Evolutionary conservation across 345 rosid species (phyloP).

Genomic region (Cochlearia excelsa): DNA sequence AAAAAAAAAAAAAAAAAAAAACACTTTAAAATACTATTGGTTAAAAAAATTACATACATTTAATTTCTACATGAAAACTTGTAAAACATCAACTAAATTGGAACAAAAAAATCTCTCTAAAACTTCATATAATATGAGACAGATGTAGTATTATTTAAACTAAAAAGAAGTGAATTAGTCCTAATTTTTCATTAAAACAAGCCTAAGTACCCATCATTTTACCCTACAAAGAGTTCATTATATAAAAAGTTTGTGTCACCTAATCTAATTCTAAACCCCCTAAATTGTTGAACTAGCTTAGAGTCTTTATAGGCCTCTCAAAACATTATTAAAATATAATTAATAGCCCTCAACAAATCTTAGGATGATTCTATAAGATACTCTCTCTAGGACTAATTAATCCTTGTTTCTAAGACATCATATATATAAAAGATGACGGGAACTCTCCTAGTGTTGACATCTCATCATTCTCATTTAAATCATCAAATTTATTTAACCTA

Average conservation of each 20-base stretch:
- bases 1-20: too few species aligned
- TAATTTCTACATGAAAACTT: too few species aligned
- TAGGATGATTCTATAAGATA: constrained; percentile 9
- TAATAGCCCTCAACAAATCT: constrained; percentile 8
- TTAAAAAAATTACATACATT: too few species aligned
- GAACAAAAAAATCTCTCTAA: too few species aligned
- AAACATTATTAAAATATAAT: constrained; percentile 1
- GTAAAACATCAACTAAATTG: too few species aligned
- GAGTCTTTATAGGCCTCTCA: constrained; percentile 14
- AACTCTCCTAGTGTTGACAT: too few species aligned
- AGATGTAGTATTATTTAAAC: too few species aligned
- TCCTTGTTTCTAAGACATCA: constrained; percentile 5
- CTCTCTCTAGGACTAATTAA: background rate
- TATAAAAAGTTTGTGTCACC: background rate
- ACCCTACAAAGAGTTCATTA: constrained; percentile 7
- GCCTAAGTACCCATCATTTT: constrained; percentile 27
- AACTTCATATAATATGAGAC: too few species aligned
- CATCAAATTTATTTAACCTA: too few species aligned
- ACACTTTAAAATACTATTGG: too few species aligned
- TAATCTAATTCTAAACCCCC: constrained; percentile 14
- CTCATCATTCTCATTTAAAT: too few species aligned
- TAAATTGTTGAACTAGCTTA: constrained; percentile 7
- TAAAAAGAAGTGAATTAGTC: background rate
- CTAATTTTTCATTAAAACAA: background rate
- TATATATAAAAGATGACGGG: too few species aligned